Conservation (phyloP, 257 asterid genomes). For the Osmanthus fragrans region DNA sequence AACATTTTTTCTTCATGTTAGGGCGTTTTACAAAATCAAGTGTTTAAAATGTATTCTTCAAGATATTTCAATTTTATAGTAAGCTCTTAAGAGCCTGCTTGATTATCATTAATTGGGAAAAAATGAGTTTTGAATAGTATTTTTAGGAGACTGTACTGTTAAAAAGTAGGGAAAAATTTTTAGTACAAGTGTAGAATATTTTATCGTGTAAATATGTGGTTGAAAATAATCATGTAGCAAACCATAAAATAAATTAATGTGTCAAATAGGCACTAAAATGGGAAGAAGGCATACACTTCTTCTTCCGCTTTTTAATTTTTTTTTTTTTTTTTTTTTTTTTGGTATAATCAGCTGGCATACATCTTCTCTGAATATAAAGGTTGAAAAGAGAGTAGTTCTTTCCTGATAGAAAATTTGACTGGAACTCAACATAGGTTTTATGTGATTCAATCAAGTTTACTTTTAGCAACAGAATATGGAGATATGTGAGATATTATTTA, state of each 20-base stretch:
- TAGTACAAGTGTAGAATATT: too few species aligned
- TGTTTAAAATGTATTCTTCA: background rate
- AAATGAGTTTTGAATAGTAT: too few species aligned
- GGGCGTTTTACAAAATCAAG: background rate
- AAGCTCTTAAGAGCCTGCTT: background rate
- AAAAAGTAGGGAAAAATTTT: too few species aligned
- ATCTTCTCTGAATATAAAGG: background rate
- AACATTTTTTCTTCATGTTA: background rate
- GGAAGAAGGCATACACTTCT: background rate
- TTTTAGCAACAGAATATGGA: background rate
- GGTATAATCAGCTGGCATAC: background rate
- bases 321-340: background rate
- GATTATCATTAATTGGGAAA: too few species aligned
- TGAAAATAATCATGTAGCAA: too few species aligned
- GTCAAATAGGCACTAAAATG: background rate
- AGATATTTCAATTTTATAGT: background rate
- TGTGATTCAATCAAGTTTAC: background rate
- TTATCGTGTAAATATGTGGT: too few species aligned
- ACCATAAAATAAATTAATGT: too few species aligned
- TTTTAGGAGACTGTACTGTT: too few species aligned
- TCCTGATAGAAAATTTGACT: background rate
- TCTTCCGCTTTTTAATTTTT: too few species aligned
- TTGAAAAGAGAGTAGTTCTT: background rate
- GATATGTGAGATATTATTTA: background rate
- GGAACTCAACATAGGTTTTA: background rate